Evolutionary conservation across 192 early-diverging fungal species (phyloP), one percentile per base, ranked within the genome.

Genomic region (Podila horticola): DNA sequence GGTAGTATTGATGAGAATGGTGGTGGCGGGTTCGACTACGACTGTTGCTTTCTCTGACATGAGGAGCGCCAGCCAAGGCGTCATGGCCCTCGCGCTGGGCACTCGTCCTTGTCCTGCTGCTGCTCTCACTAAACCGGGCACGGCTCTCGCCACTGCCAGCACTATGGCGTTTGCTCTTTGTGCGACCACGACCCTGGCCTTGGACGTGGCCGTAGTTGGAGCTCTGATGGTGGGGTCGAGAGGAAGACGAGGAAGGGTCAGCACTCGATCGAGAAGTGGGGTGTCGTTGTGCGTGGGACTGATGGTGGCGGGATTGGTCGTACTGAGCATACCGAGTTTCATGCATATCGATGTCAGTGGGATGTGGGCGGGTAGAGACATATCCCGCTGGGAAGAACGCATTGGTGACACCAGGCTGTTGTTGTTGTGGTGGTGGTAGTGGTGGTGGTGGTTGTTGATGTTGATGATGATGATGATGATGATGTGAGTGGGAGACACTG

Each of bases 271-370:
- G 41, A 17, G 41, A 45, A 15, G 41, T 45, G 15, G 41, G 3
- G 41, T 45, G 4, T 45, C 41, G 41, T 45, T 45, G 41, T 4
- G 41, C 15, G 41, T 45, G 41, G 15, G 41, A 45, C 13, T 17
- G 41, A 45, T 45, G 41, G 41, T 45, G 41, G 41, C 30, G 9
- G 31, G 55, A 31, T 28, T 55, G 66, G 17, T 63, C 45, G 36
- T 62, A 51, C 24, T 57, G 61, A 22, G 24, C 36, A 38, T 63
- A 52, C 41, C 41, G 41, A 45, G 41, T 8, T 8, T 26, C n/a
- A 28, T 75, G 67, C 41, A 51, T 62, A 38, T 75, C 74, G 10
- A 75, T 19, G 17, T 75, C 67, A 11, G 38, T 73, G 48, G 69
- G 69, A 26, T 51, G 60, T 12, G 69, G 69, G 31, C 48, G 58